Percentiles rank a stretch among this genome's conserved stretches.
These are phyloP conservation scores for Chlorella sorokiniana DNA, from an alignment of 139 green algal species.

Conservation along the genomic window DNA sequence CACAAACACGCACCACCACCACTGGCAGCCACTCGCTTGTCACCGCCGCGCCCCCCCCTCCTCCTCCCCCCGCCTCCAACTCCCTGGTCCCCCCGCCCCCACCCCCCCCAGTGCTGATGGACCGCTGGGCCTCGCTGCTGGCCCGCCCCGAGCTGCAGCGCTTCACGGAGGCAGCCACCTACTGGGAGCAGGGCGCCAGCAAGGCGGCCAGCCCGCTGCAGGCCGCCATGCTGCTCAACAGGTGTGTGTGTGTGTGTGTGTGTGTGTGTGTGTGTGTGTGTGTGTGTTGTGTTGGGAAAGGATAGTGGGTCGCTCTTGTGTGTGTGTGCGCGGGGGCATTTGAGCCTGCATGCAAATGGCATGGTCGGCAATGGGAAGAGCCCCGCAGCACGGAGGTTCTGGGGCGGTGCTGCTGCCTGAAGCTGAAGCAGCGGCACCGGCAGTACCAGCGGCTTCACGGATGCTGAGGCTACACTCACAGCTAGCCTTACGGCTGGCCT, in stretches of 20 bases:
- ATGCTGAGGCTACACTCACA: too few relatives aligned
- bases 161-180: conserved; percentile 18
- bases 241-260: neutral
- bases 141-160: conserved; percentile 12
- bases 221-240: neutral
- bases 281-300: neutral
- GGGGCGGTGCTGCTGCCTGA: too few relatives aligned
- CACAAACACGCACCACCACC: too few relatives aligned
- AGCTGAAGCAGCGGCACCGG: too few relatives aligned
- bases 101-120: conserved; percentile 25
- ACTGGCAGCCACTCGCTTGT: too few relatives aligned
- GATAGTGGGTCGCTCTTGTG: neutral
- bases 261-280: neutral
- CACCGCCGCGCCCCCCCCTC: neutral
- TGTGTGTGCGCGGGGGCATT: neutral
- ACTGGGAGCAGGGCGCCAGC: conserved; percentile 16
- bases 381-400: neutral
- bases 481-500: too few relatives aligned
- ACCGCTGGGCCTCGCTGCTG: conserved; percentile 37
- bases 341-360: neutral
- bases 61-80: neutral
- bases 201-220: neutral
- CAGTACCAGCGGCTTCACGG: too few relatives aligned
- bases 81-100: neutral
- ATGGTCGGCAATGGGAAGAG: neutral